Evolutionary conservation across 139 green algal genomes (phyloP).

Genomic region (Ettlia oleoabundans): DNA sequence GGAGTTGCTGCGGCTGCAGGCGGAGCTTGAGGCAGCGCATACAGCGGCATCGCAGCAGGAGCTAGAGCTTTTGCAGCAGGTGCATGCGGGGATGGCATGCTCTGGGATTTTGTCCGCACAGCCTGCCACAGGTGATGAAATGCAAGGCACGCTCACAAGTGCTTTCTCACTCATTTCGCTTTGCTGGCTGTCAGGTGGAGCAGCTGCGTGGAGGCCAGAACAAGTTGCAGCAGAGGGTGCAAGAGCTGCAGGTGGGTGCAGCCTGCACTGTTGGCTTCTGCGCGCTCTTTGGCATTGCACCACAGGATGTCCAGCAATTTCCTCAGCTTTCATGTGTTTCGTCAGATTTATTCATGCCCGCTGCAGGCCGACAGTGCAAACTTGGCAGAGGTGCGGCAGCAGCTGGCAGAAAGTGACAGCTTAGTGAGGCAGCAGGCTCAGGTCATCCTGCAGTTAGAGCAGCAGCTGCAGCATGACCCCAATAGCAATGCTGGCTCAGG

Average conservation of each 20-base stretch:
- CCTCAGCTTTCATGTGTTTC: too few relatives aligned
- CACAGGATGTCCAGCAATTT: too few relatives aligned
- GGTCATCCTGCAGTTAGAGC: constrained; percentile 5
- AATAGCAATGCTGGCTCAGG: neutral
- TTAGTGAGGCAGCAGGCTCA: constrained; percentile 14
- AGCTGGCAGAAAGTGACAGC: constrained; percentile 18
- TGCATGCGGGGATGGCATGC: too few relatives aligned
- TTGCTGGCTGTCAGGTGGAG: too few relatives aligned
- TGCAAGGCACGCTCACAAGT: neutral
- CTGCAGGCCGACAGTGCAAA: neutral
- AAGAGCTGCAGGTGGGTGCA: neutral
- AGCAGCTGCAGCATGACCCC: constrained; percentile 8
- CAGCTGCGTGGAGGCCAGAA: neutral
- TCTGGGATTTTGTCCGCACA: too few relatives aligned
- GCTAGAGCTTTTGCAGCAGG: constrained; percentile 5
- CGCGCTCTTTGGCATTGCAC: too few relatives aligned
- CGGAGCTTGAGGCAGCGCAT: neutral
- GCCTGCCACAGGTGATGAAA: neutral
- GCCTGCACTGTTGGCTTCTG: too few relatives aligned
- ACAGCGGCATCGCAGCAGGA: neutral
- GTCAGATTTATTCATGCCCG: too few relatives aligned
- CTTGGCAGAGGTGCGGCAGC: neutral
- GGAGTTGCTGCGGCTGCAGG: constrained; percentile 19
- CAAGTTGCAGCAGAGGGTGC: neutral
- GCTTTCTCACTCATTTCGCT: too few relatives aligned